These are phyloP conservation scores for Mychonastes homosphaera DNA, from an alignment of 139 green algal species.

Conservation along the genomic window DNA sequence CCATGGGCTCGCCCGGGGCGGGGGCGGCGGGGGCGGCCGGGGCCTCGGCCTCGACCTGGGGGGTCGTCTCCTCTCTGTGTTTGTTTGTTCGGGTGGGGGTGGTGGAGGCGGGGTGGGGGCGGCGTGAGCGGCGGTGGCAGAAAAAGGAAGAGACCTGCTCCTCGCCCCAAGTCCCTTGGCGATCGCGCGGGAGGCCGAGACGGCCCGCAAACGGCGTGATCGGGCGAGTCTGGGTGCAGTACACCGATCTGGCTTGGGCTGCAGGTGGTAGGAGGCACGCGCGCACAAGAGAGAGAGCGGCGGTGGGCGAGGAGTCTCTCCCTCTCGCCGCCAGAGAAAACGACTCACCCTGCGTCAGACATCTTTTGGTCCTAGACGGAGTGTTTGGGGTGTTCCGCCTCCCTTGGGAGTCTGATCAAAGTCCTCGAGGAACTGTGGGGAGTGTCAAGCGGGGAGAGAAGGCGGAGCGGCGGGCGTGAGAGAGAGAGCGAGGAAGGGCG, in stretches of 20 bases:
- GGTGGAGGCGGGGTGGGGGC: background rate
- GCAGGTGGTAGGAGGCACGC: too few species aligned
- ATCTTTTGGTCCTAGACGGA: constrained; percentile 46
- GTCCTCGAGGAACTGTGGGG: constrained; percentile 32
- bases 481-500: too few species aligned
- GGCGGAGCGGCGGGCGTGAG: too few species aligned
- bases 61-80: constrained; percentile 46
- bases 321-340: background rate
- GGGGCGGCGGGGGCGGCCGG: constrained; percentile 47
- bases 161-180: background rate
- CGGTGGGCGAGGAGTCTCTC: background rate
- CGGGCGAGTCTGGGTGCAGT: too few species aligned
- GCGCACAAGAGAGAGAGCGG: too few species aligned
- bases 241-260: too few species aligned
- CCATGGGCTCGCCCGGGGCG: constrained; percentile 85
- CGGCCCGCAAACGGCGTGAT: too few species aligned
- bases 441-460: too few species aligned
- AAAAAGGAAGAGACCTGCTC: background rate
- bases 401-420: constrained; percentile 32
- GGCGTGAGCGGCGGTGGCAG: background rate
- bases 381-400: constrained; percentile 24
- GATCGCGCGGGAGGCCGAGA: background rate
- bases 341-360: constrained; percentile 37
- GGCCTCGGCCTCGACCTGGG: constrained; percentile 32
- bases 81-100: background rate